These are phyloP conservation scores for Lineolata rhizophorae DNA, from an alignment of 495 filamentous ascomycete species.

Conservation along the genomic window DNA sequence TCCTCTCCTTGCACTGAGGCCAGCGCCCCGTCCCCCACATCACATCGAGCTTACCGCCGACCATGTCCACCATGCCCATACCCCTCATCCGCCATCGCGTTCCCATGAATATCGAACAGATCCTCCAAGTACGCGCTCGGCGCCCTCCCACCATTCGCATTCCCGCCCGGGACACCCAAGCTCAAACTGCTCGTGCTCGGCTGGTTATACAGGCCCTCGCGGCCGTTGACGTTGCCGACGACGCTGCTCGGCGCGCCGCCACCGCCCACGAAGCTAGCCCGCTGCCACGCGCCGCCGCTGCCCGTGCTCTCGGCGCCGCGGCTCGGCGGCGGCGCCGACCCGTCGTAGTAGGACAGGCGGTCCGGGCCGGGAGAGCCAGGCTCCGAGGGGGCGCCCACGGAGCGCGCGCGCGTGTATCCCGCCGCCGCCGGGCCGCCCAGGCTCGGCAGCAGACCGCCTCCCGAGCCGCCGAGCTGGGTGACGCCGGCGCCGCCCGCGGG, in stretches of 20 bases:
- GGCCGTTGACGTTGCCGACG: constrained; percentile 7
- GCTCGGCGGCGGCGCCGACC: constrained; percentile 20
- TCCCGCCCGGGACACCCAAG: constrained; percentile 36
- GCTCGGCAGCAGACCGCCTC: constrained; percentile 20
- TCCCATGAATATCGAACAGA: constrained; percentile 50
- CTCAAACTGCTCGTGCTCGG: constrained; percentile 43
- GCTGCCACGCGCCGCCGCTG: too few species aligned
- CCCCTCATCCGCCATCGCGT: constrained; percentile 6
- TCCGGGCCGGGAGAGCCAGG: constrained; percentile 41
- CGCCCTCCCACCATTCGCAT: constrained; percentile 40
- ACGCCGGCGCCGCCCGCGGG: constrained; percentile 24
- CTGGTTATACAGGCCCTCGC: constrained; percentile 18
- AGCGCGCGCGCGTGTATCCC: constrained; percentile 24
- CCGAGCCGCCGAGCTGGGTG: constrained; percentile 24
- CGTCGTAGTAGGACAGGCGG: constrained; percentile 6
- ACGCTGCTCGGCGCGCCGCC: constrained; percentile 8
- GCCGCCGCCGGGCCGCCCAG: constrained; percentile 29
- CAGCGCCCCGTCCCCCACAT: too few species aligned
- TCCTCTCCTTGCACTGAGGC: too few species aligned
- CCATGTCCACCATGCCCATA: too few species aligned
- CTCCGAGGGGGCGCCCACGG: constrained; percentile 32
- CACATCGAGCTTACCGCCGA: too few species aligned
- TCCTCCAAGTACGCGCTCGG: constrained; percentile 90
- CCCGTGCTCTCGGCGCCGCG: constrained; percentile 15
- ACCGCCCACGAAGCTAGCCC: background rate